Evolutionary conservation across 2,329 filamentous ascomycete species (phyloP), one percentile per base, ranked within the genome.

Genomic region (Cyanodermella asteris): DNA sequence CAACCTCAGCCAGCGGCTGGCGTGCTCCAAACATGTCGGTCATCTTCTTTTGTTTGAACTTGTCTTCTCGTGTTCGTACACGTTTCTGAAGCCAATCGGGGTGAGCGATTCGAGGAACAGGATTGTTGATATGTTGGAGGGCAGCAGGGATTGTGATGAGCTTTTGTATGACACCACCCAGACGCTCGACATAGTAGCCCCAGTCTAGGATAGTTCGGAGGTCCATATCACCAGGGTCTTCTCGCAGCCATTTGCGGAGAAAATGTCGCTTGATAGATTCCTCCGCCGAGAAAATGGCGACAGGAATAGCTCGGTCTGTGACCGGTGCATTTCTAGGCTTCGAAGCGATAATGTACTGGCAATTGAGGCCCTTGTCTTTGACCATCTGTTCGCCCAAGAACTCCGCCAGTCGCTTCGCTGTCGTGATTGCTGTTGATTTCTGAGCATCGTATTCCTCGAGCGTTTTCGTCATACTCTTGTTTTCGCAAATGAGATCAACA

Each of bases 401-500:
- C 42, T 97, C 87, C 18, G 87, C 87, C 20, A 99, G 53, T 33
- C 87, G 80, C 40, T 74, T 87, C 7, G 87, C 87, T 0, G 87
- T 99, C 3, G 87, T 99, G 45, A 99, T 97, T n/a, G 87, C 91
- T 2, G 87, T 97, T 1, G 84, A 94, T 45, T 99, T 97, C 40
- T 97, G 90, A 6, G 55, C 56, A 11, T 82, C 87, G 36, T 99
- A 99, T 49, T 99, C 90, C 36, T 93, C 84, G 2, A 99, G 56
- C 0, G 87, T 90, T 52, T 97, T 97, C 11, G 72, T 64, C 87
- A 99, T 97, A 54, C 69, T 94, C 54, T 90, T 73, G 53, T 99
- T 99, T 48, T 99, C 87, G 24, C 81, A 93, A 68, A 99, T 97
- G n/a, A 99, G 71, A 40, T 97, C 84, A 48, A 97, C 94, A 20